Evolutionary conservation across 768 basidiomycete species (phyloP), one percentile per base, ranked within the genome.

Genomic region (Mycena rosella): DNA sequence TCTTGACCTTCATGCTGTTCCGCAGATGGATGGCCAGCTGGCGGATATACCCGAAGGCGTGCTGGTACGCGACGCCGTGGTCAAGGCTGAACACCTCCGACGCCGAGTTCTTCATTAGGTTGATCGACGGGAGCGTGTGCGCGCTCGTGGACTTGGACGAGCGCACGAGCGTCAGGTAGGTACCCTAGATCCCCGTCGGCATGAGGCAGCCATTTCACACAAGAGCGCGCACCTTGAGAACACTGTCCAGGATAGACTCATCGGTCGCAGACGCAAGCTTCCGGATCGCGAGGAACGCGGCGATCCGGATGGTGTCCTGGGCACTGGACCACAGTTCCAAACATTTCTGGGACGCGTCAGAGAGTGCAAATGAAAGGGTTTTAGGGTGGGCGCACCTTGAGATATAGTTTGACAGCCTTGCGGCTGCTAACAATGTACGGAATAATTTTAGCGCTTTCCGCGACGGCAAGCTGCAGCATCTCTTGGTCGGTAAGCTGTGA

Each of bases 41-140:
- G 45, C 98, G 90, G 70, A 98, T 96, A 78, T 96, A 98, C 11
- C 92, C 91, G 81, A 99, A 99, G 3, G 96, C 96, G 74, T 98
- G 96, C 73, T 96, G 96, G 78, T 99, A 99, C 14, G 94, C 84
- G 11, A 84, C 79, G 17, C 86, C 84, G 67, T 91, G 91, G 73
- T 93, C 85, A 57, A 96, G 79, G 70, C 90, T 91, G 80, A 94
- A 99, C 1, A 99, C 82, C 75, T 98, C 96, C 1, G 94, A 93
- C 0, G 96, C 97, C 8, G 96, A 94, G 78, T 99, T 98, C 79
- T 99, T 99, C 95, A 98, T 97, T 48, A 99, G 81, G 74, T 94
- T 97, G 78, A 99, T 93, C 3, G 93, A 89, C 24, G 97, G 96
- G 11, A 99, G 82, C 5, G 93, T 95, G 79, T 97, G 90, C 2